Base-by-base conservation (phyloP, 108 stramenopile species). In the Nitzschia sp. region DNA sequence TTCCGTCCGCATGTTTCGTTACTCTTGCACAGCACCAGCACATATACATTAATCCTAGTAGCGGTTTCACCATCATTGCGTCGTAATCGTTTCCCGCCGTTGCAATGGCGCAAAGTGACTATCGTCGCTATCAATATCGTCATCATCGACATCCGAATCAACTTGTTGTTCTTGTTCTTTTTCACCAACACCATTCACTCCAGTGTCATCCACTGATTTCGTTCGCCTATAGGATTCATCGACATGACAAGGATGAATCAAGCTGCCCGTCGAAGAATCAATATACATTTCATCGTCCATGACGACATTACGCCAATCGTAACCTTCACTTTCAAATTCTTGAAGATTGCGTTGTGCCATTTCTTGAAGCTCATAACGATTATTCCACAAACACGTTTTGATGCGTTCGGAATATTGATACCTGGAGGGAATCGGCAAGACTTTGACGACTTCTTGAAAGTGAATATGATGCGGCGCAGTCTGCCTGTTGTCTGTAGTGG, bases 261-360 rank as follows among this genome's bases (percentile, higher is more conserved):
- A 53, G 4, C 23, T 17, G 13, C 38, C 38, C 6, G 38, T 9
- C 6, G 38, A 42, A 42, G 38, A 42, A 54, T 72, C 61, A 61
- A 54, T 19, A 28, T 63, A 32, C 68, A 74, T 69, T 15, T 79
- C 71, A 35, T 64, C 67, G 11, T 81, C 71, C 30, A 83, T 60
- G 19, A 83, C 81, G n/a, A 80, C 81, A 21, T 72, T 66, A 15
- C 80, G 54, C 85, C 85, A 89, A 42, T 89, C 81, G 60, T 74
- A 85, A 21, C 70, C 70, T 70, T 89, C 88, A 29, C 78, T 64
- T 0, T 74, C 74, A 58, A 80, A 89, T 62, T 89, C 88, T 11
- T 72, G 28, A 24, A 27, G 27, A 54, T 89, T 89, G 18, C 85
- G 82, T 38, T 71, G 63, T 11, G 65, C 75, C 34, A 72, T 82